Evolutionary conservation across 495 filamentous ascomycete species (phyloP), one percentile per base, ranked within the genome.

Genomic region (Tuber magnatum): DNA sequence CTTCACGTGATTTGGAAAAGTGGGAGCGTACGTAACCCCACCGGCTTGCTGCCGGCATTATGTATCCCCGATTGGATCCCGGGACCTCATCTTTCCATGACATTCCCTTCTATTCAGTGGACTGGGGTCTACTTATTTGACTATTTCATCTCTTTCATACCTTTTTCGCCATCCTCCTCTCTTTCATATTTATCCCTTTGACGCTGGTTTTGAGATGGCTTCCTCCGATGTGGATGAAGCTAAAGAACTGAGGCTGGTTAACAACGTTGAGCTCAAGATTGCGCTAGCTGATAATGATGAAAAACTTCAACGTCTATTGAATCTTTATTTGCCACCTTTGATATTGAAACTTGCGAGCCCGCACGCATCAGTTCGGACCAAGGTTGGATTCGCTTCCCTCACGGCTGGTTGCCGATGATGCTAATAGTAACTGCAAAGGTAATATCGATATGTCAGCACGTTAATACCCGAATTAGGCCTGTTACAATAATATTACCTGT

Each of bases 201-300:
- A 6, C 28, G 28, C 56, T 35, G 56, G n/a, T 20, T 35, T 18
- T 28, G 35, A 68, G 9, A 22, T 32, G 44, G 22, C 70, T 20
- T 75, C 78, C 70, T 61, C 76, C 32, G 80, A 74, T 20, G 73
- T 79, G 32, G 81, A 79, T 32, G 81, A 82, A 78, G 76, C 78
- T 56, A 82, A 81, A 73, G 95, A 99, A 86, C 88, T 97, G 76
- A 90, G 88, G 75, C 89, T 97, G 72, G 87, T 97, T 76, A 92
- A 92, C 79, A 97, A 96, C 81, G 92, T 97, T 70, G 93, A 97
- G 83, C 91, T 97, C 81, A 89, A 90, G 68, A 93, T 99, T 74
- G 92, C 95, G n/a, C 86, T 92, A 71, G 90, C 92, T 24, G 90
- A 93, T 75, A 88, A 92, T n/a, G 94, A 96, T 77, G 85, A 87